These are phyloP conservation scores for Cyberlindnera saturnus DNA, from an alignment of 805 yeast species.

Conservation along the genomic window DNA sequence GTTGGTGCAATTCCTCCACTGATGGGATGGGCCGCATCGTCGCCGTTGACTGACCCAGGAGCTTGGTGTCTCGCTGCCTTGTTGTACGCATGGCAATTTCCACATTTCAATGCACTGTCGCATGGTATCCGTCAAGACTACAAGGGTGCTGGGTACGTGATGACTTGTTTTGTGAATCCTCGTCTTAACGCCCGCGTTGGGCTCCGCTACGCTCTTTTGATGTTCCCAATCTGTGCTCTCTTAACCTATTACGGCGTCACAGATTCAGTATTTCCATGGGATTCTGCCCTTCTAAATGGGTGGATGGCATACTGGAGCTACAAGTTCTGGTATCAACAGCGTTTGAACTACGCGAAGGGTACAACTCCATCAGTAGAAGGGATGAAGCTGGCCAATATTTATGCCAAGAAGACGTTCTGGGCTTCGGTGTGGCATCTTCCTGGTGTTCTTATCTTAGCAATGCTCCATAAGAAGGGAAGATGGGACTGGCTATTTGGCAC, in stretches of 20 bases:
- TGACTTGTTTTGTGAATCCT: conserved; percentile 94
- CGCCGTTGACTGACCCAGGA: conserved; percentile 76
- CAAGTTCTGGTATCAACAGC: conserved; percentile 83
- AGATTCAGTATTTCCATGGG: conserved; percentile 75
- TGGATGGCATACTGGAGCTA: conserved; percentile 81
- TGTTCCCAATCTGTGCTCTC: conserved; percentile 92
- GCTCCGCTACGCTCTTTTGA: conserved; percentile 77
- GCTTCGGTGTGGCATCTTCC: conserved; percentile 94
- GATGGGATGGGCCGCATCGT: conserved; percentile 98
- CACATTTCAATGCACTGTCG: conserved; percentile 90
- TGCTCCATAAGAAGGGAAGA: conserved; percentile 91
- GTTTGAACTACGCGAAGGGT: conserved; percentile 41
- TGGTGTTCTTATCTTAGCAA: conserved; percentile 80
- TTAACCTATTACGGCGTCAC: conserved; percentile 73
- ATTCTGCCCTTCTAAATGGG: conserved; percentile 73
- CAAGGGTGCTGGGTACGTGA: conserved; percentile 90
- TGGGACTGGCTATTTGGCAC: conserved; percentile 68
- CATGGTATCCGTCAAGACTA: conserved; percentile 87
- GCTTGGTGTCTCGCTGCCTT: conserved; percentile 92
- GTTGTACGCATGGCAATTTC: conserved; percentile 97
- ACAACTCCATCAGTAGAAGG: conserved; percentile 48
- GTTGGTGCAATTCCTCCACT: conserved; percentile 98
- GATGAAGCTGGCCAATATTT: conserved; percentile 49
- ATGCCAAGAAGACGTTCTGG: conserved; percentile 87
- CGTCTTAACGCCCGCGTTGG: conserved; percentile 90